Base-by-base conservation (phyloP, 2,329 filamentous ascomycete species). In the Dactylonectria estremocensis region DNA sequence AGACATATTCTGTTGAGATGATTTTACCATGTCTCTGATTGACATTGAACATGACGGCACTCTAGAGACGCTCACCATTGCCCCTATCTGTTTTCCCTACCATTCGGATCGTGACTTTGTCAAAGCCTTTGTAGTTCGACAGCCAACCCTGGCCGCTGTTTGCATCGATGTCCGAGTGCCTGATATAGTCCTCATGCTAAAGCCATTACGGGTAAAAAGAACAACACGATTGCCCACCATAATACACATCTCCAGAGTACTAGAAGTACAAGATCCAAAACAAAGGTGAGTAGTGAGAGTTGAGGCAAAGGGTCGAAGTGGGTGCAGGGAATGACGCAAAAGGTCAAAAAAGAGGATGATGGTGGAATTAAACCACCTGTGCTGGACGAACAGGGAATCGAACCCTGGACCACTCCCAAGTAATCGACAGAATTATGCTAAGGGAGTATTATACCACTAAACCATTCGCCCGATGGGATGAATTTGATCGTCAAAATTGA, bases 371-470 rank as follows among this genome's bases (percentile, higher is more conserved):
- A 76, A 74, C 74, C 71, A 75, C 43, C 65, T 55, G 0, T 1
- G 2, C 35, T 76, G 74, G 74, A 76, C 74, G 73, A 76, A 76
- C 74, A 76, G 74, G 74, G 74, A 76, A 76, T 76, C 74, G 74
- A 76, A 76, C 74, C 74, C 74, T 76, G 74, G 74, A 76, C 74
- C 74, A 76, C 74, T 76, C 74, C 74, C 74, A 76, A 28, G 60
- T 69, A 57, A 55, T 57, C 48, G 13, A 54, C 54, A 62, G 66
- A 73, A 74, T 48, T n/a, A 66, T 76, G 74, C 74, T 76, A 76
- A 76, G 74, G 74, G 74, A 76, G 74, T 76, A 76, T 76, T 76
- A 76, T 76, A 76, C 74, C 74, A 76, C 74, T 76, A 76, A 76
- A 76, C 74, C 74, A 76, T 76, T 75, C 74, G 74, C 74, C 74